Evolutionary conservation across 441 rosid genomes (phyloP), one percentile per base, ranked within the genome.

Genomic region (Melianthus villosus): DNA sequence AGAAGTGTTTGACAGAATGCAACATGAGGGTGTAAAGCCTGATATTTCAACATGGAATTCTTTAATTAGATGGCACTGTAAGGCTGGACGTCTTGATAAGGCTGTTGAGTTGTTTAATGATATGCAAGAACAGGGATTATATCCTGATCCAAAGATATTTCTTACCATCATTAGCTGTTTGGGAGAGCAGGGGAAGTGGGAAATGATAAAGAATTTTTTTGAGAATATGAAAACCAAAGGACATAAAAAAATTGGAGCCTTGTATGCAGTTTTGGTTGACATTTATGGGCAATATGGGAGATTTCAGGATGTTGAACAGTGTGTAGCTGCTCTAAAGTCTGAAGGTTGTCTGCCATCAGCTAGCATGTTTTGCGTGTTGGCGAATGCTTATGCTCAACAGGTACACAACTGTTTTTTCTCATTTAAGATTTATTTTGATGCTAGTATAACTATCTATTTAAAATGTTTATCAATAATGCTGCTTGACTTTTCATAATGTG

Each of bases 341-440:
- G 67, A 71, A 56, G 79, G 77, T 31, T 46, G 68, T 3, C 60
- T 14, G 35, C 69, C 57, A 57, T 64, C 87, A 0, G 59, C 62
- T 17, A 64, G 57, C 54, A 26, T 65, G 68, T 69, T 64, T 56
- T 71, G 77, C 36, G 72, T 67, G 32, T 53, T 77, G 46, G 79
- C 87, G 18, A 71, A 74, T 67, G 77, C 82, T 36, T 77, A 74
- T 64, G 82, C 87, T 54, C 79, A 71, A 54, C 82, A 69, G 87
- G 82, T 77, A 36, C n/a, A 12, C 19, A 49, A 16, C 39, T n/a
- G 28, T 34, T 41, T 39, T 25, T 25, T 20, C 15, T 15, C 17
- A 19, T 11, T 35, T 17, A 25, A 9, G 16, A 26, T 18, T 13
- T 6, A 32, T 22, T 1, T 27, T 17, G 7, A 11, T 5, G 16